These are phyloP conservation scores for Metarhizium album DNA, from an alignment of 2,329 filamentous ascomycete genomes.

Conservation along the genomic window DNA sequence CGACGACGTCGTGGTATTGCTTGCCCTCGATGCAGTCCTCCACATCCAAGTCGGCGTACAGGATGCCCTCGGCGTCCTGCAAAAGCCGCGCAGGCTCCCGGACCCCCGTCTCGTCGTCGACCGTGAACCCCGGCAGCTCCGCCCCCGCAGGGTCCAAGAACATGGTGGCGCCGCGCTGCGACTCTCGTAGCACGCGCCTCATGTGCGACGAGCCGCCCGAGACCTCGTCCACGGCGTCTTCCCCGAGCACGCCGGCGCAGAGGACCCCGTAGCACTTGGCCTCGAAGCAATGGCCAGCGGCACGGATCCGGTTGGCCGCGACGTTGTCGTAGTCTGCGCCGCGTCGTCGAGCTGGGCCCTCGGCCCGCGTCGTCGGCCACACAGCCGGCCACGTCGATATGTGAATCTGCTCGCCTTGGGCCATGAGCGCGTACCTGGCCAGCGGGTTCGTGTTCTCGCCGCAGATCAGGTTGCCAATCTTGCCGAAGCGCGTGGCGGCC, in stretches of 20 bases:
- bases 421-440: constrained; percentile 39
- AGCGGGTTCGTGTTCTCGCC: constrained; percentile 49
- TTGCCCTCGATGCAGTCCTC: constrained; percentile 41
- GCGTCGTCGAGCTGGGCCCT: rapidly evolving
- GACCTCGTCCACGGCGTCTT: constrained; percentile 26
- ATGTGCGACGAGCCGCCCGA: constrained; percentile 17
- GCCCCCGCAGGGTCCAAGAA: constrained; percentile 41
- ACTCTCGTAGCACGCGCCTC: constrained; percentile 22
- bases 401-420: constrained; percentile 44
- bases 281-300: constrained; percentile 46
- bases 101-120: constrained; percentile 14
- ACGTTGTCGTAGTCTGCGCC: constrained; percentile 40
- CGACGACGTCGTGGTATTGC: constrained; percentile 45
- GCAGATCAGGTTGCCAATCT: constrained; percentile 40
- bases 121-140: constrained; percentile 24
- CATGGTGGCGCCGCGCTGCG: constrained; percentile 34
- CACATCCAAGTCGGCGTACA: constrained; percentile 41
- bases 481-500: constrained; percentile 32
- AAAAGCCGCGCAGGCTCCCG: constrained; percentile 23
- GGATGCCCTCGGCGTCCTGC: constrained; percentile 34
- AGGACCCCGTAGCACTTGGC: constrained; percentile 45
- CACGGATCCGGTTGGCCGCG: constrained; percentile 38
- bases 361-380: constrained; percentile 35
- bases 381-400: constrained; percentile 44
- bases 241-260: constrained; percentile 31